These are phyloP conservation scores for Pseudogymnoascus verrucosus DNA, from an alignment of 2,329 filamentous ascomycete genomes.

Conservation along the genomic window DNA sequence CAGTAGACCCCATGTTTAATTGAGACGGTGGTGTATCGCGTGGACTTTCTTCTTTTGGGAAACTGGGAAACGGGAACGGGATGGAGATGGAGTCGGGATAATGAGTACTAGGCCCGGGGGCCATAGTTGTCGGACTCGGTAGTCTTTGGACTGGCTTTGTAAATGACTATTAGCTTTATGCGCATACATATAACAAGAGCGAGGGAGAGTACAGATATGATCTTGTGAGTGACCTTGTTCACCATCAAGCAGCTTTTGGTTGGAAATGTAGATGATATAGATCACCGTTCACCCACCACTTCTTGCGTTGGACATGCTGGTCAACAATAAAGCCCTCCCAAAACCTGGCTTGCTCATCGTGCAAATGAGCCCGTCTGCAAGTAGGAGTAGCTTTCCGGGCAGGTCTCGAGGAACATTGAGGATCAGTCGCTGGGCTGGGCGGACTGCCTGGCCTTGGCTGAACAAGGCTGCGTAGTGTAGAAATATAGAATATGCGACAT, in stretches of 20 bases:
- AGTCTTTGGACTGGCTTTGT: not conserved
- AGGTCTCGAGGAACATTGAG: not conserved
- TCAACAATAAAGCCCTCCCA: not conserved
- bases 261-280: not conserved
- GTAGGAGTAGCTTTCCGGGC: not conserved
- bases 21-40: not conserved
- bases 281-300: not conserved
- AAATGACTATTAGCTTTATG: constrained; percentile 8
- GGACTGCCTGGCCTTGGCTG: not conserved
- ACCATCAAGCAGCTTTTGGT: not conserved
- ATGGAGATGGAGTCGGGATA: not conserved
- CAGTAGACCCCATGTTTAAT: constrained; percentile 7
- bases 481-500: not conserved
- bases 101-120: not conserved
- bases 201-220: not conserved
- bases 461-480: not conserved
- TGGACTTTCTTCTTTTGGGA: not conserved
- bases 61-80: not conserved
- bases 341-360: too few species aligned
- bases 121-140: not conserved
- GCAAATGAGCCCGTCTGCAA: not conserved
- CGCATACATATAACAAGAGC: not conserved
- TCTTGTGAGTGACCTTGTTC: not conserved
- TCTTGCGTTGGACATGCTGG: not conserved
- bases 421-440: not conserved